A percentile compares a stretch with the other conserved stretches of the same genome.
Conservation (phyloP, 768 basidiomycete genomes). For the Kwoniella europaea region DNA sequence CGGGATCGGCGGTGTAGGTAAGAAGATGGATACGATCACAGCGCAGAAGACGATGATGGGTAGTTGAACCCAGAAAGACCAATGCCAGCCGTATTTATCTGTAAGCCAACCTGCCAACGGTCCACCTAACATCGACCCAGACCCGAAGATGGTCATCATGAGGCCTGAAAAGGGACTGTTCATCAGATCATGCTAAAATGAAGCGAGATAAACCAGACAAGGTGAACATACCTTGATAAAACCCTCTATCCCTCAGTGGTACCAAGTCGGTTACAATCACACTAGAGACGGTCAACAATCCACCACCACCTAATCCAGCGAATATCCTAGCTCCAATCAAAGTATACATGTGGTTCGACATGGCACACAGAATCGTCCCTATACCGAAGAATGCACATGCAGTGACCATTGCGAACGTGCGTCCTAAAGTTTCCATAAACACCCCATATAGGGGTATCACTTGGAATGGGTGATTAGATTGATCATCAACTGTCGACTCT, state of each 20-base stretch:
- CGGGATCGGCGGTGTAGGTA: slow-evolving; percentile 44
- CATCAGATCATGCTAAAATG: background rate
- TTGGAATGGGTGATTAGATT: slow-evolving; percentile 8
- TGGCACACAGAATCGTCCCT: slow-evolving; percentile 44
- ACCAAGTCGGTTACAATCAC: slow-evolving; percentile 57
- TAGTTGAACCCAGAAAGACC: slow-evolving; percentile 54
- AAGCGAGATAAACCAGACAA: background rate
- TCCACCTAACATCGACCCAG: slow-evolving; percentile 55
- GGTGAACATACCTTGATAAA: slow-evolving; percentile 51
- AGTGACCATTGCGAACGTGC: slow-evolving; percentile 53
- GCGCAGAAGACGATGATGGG: slow-evolving; percentile 50
- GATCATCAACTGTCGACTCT: background rate
- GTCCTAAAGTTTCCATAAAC: slow-evolving; percentile 52
- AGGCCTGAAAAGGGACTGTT: slow-evolving; percentile 33
- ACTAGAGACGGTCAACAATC: slow-evolving; percentile 53
- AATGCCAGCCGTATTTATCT: slow-evolving; percentile 54
- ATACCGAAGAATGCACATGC: slow-evolving; percentile 50
- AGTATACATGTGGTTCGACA: slow-evolving; percentile 38
- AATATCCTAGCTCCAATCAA: slow-evolving; percentile 48
- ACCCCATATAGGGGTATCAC: slow-evolving; percentile 57
- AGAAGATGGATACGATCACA: slow-evolving; percentile 40
- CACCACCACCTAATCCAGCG: slow-evolving; percentile 54
- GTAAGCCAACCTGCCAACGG: slow-evolving; percentile 53
- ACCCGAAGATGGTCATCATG: slow-evolving; percentile 57
- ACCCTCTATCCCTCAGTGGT: slow-evolving; percentile 52